Evolutionary conservation across 495 filamentous ascomycete genomes (phyloP).

Genomic region (Talaromyces trachyspermus): DNA sequence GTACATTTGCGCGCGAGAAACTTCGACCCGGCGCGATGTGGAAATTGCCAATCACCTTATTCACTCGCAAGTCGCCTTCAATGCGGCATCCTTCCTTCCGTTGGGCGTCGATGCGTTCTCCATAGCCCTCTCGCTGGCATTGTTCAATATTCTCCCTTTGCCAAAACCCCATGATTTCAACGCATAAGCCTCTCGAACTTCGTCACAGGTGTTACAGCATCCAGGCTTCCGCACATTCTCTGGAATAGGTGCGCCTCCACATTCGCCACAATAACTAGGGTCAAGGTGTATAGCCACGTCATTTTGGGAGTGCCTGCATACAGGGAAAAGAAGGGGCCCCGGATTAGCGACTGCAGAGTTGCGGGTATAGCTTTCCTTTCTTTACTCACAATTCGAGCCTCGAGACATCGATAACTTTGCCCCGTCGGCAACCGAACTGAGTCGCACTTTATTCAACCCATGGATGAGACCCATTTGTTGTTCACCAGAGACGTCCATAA

Average conservation of each 20-base stretch:
- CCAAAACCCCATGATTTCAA: constrained; percentile 86
- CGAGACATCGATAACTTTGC: constrained; percentile 67
- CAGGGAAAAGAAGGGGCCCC: neutral
- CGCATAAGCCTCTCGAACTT: constrained; percentile 92
- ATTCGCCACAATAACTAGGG: constrained; percentile 87
- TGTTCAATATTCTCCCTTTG: constrained; percentile 89
- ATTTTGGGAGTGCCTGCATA: constrained; percentile 50
- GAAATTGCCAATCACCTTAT: constrained; percentile 98
- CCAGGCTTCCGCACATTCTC: constrained; percentile 60
- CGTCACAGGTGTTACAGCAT: constrained; percentile 95
- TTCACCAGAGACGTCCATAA: constrained; percentile 98
- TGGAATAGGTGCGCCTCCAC: constrained; percentile 77
- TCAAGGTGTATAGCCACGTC: constrained; percentile 75
- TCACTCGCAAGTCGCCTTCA: constrained; percentile 86
- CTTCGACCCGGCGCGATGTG: constrained; percentile 93
- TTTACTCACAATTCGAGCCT: constrained; percentile 61
- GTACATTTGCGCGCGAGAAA: constrained; percentile 91
- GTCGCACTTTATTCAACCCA: constrained; percentile 81
- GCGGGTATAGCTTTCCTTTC: neutral
- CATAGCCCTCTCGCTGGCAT: constrained; percentile 90
- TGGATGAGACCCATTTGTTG: constrained; percentile 90
- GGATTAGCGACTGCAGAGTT: neutral
- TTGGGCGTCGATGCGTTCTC: constrained; percentile 76
- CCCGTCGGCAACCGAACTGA: constrained; percentile 67
- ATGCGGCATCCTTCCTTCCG: constrained; percentile 90